Evolutionary conservation across 768 basidiomycete species (phyloP).

Genomic region (Pleurotus ostreatus): DNA sequence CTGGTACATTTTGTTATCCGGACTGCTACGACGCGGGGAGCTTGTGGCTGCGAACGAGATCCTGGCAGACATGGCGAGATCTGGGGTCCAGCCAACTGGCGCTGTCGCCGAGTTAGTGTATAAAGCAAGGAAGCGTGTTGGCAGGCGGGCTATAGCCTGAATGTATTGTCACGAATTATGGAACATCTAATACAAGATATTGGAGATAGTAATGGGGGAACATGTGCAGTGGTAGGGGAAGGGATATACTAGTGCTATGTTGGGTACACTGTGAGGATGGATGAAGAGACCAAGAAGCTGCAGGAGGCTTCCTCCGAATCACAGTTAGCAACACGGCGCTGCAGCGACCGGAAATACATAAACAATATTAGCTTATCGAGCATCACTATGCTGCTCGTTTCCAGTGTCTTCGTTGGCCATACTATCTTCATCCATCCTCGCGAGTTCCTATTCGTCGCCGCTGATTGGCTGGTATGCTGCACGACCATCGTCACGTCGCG

Average conservation of each 20-base stretch:
- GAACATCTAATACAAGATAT: not conserved
- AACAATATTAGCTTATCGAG: not conserved
- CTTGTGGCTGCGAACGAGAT: constrained; percentile 61
- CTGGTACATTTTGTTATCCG: constrained; percentile 73
- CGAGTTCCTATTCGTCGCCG: constrained; percentile 24
- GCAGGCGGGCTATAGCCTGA: not conserved
- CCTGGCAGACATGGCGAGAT: constrained; percentile 53
- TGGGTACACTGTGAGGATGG: constrained; percentile 2
- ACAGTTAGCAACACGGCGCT: constrained; percentile 2
- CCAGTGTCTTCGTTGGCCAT: constrained; percentile 4
- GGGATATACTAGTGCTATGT: not conserved
- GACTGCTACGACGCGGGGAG: constrained; percentile 52
- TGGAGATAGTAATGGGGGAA: not conserved
- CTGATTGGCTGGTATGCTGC: constrained; percentile 45
- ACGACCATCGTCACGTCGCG: constrained; percentile 35
- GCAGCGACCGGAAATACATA: constrained; percentile 3
- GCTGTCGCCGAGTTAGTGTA: constrained; percentile 45
- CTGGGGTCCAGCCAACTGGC: constrained; percentile 40
- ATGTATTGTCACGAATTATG: not conserved
- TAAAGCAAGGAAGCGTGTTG: constrained; percentile 38
- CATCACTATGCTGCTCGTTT: not conserved
- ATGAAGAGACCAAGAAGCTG: constrained; percentile 1
- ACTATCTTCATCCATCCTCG: constrained; percentile 10
- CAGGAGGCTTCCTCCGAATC: constrained; percentile 6
- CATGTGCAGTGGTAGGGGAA: not conserved